Base-by-base conservation (phyloP, 495 filamentous ascomycete species). In the Pseudomonodictys pantanalensis region DNA sequence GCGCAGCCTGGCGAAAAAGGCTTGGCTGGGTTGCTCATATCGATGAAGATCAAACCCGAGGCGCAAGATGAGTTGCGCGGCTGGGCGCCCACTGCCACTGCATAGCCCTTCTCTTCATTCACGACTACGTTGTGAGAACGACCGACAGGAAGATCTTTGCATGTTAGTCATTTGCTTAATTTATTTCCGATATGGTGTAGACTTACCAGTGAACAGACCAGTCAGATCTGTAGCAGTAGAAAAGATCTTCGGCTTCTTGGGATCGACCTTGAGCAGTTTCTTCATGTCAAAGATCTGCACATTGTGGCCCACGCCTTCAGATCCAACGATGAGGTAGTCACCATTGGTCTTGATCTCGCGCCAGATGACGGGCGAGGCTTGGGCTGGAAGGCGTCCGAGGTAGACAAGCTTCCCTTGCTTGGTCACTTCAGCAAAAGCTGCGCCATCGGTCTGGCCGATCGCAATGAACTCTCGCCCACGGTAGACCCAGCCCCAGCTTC, bases 381-480 rank as follows among this genome's bases (percentile, higher is more conserved):
- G 52, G 3, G 38, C 24, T n/a, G 58, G 52, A 8, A 66, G 52
- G 4, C 81, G 74, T 9, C 81, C 81, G 9, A 84, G 72, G 57
- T 84, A 84, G 26, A 73, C 62, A 7, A 85, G 64, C 43, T 76
- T 73, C n/a, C 80, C 82, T 39, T 69, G 65, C 18, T 67, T 24
- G 47, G 66, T 76, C 55, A 83, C 72, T 67, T 84, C 80, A 22
- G 77, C 75, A 58, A 85, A 84, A 1, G 82, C 74, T 1, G 81
- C 67, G 17, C 81, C 82, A 53, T 83, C 81, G 23, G 75, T 75
- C 60, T 84, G 82, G 1, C 75, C 81, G 30, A 84, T 75, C 35
- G 77, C 80, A 32, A 79, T 74, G 67, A 85, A 78, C 55, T 85
- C 82, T 20, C 81, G 77, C 20, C 80, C 82, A 15, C 73, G 69